Evolutionary conservation across 768 basidiomycete genomes (phyloP), one percentile per base, ranked within the genome.

Genomic region (Lactifluus volemus): DNA sequence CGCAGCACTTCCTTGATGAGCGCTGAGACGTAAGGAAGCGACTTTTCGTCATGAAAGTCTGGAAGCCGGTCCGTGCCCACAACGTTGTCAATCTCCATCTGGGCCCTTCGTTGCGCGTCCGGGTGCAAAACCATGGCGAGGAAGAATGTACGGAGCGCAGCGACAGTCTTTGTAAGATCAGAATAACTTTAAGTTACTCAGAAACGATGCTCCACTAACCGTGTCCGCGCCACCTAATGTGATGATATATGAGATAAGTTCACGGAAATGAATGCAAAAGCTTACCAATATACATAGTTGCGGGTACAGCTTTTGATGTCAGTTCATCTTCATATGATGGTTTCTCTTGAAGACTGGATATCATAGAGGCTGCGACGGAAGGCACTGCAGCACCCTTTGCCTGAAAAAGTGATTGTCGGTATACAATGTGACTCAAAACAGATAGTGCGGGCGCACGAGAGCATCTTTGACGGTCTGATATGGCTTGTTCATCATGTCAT

Each of bases 41-140:
- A 38, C 4, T 3, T 19, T 10, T 65, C 60, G 55, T 72, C 71
- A 7, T 11, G 54, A 38, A 68, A 66, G 17, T 62, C 56, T 5
- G 72, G 72, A 14, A 73, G 67, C 6, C 72, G 65, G 52, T 63
- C 67, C 12, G 53, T 30, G 14, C 70, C 71, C 3, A 71, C 61
- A 5, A 71, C 66, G 8, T 30, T 32, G 55, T 72, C 72, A 32
- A 73, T 63, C 59, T 72, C 70, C 25, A 34, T 68, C 55, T 72
- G 72, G 0, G 70, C 70, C 19, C 59, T 61, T 11, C 36, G 45
- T 48, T 71, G 70, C 5, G 68, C 63, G 2, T 68, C 67, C 9
- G 70, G 71, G 57, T 65, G 58, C 21, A 69, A 65, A 2, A 68
- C 61, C 70, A 71, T 73, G 1, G 72, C 72, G 5, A 73, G 65